Evolutionary conservation across 495 filamentous ascomycete genomes (phyloP).

Genomic region (Penicillium pancosmium): DNA sequence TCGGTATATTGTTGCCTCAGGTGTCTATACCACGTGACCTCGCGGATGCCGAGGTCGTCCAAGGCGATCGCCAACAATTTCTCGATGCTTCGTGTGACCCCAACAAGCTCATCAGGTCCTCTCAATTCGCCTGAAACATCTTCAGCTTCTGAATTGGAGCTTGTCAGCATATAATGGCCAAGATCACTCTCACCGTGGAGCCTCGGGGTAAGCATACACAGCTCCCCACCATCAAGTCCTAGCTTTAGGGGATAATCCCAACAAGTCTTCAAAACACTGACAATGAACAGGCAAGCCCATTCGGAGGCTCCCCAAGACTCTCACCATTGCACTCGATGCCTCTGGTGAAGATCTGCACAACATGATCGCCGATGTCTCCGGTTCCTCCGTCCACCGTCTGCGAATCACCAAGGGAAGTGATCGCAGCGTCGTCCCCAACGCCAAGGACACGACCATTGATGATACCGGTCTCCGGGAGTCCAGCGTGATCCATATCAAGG

Average conservation of each 20-base stretch:
- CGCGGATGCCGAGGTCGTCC: constrained; percentile 20
- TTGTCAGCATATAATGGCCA: constrained; percentile 31
- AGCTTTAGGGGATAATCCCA: not conserved
- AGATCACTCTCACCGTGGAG: constrained; percentile 42
- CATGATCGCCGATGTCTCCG: constrained; percentile 54
- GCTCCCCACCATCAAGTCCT: not conserved
- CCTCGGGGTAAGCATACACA: constrained; percentile 40
- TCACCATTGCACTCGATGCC: constrained; percentile 61
- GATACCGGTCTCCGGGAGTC: constrained; percentile 66
- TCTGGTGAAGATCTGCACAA: constrained; percentile 66
- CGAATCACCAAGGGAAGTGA: constrained; percentile 73
- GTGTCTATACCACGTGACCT: constrained; percentile 20
- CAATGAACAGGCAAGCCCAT: constrained; percentile 59
- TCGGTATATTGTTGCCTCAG: constrained; percentile 15
- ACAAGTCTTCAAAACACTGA: constrained; percentile 1
- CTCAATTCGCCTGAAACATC: not conserved
- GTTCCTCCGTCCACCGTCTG: constrained; percentile 61
- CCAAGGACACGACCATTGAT: constrained; percentile 63
- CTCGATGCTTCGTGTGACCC: constrained; percentile 9
- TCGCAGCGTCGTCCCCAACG: constrained; percentile 68
- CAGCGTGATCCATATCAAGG: constrained; percentile 84
- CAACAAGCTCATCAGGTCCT: constrained; percentile 11
- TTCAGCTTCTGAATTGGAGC: constrained; percentile 3
- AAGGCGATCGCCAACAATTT: constrained; percentile 10
- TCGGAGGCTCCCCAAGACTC: constrained; percentile 67